phyloP scores from a whole-genome alignment of 768 basidiomycete species.

The Kwoniella newhampshirensis region DNA sequence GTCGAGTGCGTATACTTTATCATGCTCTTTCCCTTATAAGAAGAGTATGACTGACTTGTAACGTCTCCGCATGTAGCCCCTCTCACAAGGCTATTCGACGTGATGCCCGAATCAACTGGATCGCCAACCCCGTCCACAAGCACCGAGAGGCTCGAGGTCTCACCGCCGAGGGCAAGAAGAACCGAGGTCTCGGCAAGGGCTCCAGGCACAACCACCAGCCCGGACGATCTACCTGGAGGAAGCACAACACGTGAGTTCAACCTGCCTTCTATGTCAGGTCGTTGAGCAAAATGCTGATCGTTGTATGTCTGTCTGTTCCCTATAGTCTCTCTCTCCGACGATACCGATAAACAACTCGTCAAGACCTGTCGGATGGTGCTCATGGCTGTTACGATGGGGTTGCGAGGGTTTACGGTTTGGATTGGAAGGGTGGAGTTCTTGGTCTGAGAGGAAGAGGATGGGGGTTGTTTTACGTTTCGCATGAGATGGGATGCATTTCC shows the following conservation, averaged over 20 bases:
- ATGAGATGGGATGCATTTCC: constrained; percentile 17
- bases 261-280: neutral
- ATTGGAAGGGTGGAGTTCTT: constrained; percentile 6
- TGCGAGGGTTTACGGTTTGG: constrained; percentile 1
- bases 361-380: constrained; percentile 12
- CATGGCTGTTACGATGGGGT: constrained; percentile 10
- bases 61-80: constrained; percentile 52
- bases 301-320: neutral
- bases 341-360: constrained; percentile 52
- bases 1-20: constrained; percentile 81
- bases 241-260: constrained; percentile 75
- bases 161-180: constrained; percentile 95
- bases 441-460: neutral
- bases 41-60: constrained; percentile 18
- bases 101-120: constrained; percentile 98
- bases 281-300: neutral
- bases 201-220: constrained; percentile 91
- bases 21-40: neutral
- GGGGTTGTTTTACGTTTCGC: neutral
- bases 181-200: constrained; percentile 96
- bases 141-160: constrained; percentile 96
- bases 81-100: constrained; percentile 71
- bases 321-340: constrained; percentile 53
- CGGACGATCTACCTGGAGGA: constrained; percentile 89
- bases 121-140: constrained; percentile 96